These are phyloP conservation scores for Pseudogymnoascus sp. DNA, from an alignment of 2,329 filamentous ascomycete species.

Conservation along the genomic window DNA sequence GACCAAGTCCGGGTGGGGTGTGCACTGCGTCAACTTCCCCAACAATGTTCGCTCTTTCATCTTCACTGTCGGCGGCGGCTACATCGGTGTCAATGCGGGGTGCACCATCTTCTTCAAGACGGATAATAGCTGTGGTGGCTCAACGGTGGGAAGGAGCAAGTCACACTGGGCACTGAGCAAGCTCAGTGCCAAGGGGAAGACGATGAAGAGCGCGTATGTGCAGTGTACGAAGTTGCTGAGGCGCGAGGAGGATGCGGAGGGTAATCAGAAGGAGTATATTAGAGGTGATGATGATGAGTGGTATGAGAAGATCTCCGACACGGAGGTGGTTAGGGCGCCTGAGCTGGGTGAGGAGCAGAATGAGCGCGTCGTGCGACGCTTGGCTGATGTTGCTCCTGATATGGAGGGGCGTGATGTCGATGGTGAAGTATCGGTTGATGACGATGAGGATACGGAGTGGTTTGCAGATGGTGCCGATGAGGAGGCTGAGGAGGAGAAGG, in stretches of 20 bases:
- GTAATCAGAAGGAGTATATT: background rate
- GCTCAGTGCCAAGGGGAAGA: background rate
- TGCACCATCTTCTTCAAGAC: background rate
- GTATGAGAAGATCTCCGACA: conserved; percentile 3
- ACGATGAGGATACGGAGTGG: background rate
- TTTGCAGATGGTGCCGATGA: background rate
- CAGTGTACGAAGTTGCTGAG: conserved; percentile 1
- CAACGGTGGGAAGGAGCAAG: background rate
- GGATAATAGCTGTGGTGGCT: background rate
- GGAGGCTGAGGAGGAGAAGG: background rate
- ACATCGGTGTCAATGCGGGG: background rate
- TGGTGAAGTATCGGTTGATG: background rate
- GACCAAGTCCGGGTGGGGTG: background rate
- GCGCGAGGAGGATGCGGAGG: background rate
- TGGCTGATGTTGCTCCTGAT: background rate
- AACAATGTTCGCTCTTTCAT: conserved; percentile 1
- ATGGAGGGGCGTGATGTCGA: background rate
- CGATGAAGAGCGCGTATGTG: conserved; percentile 1
- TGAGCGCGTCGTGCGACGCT: background rate
- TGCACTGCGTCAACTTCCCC: background rate
- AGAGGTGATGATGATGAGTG: background rate
- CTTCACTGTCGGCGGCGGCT: background rate
- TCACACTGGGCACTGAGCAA: background rate
- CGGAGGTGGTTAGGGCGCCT: background rate
- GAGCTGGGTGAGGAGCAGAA: background rate